Evolutionary conservation across 2,329 filamentous ascomycete genomes (phyloP), one percentile per base, ranked within the genome.

Genomic region (Colletotrichum gloeosporioides): DNA sequence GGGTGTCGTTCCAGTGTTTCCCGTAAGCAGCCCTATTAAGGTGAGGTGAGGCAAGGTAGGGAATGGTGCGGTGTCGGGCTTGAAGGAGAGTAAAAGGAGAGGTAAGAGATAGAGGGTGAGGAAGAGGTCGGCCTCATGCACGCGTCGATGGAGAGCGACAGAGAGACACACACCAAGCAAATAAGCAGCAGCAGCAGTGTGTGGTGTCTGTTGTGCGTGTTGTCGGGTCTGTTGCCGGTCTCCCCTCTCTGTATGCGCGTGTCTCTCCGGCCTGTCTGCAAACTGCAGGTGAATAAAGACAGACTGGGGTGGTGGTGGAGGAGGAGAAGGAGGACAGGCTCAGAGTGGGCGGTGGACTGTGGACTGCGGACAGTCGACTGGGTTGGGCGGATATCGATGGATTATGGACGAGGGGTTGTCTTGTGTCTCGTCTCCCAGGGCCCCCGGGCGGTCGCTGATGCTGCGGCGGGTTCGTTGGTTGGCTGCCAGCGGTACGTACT

Each of bases 111-210:
- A 44, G 53, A 72, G 62, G 29, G 72, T 61, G 34, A 73, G 57
- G 66, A 70, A 53, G 71, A 74, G 59, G 61, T 59, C 44, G 57
- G 25, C 62, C 62, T 72, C 69, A 72, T 72, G 69, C 69, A 75
- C 39, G 62, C 53, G 55, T 72, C 49, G 59, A 72, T 62, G 63
- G 25, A 64, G 27, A 31, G 29, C n/a, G 29, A 18, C 57, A 63
- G 44, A 63, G 18, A 66, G 10, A 39, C 53, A 55, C 44, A 25
- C 57, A 36, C n/a, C 39, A 49, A 49, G n/a, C 36, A 34, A 59
- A 36, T 31, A 55, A 55, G 16, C 27, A 66, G 49, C 25, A 15
- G n/a, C 13, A 15, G 69, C 31, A 31, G 55, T 55, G 57, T 70
- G 31, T 67, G 66, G 32, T 39, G 62, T 34, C 12, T 67, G 34